phyloP scores from a whole-genome alignment of 345 rosid genomes.

The Murraya koenigii region DNA sequence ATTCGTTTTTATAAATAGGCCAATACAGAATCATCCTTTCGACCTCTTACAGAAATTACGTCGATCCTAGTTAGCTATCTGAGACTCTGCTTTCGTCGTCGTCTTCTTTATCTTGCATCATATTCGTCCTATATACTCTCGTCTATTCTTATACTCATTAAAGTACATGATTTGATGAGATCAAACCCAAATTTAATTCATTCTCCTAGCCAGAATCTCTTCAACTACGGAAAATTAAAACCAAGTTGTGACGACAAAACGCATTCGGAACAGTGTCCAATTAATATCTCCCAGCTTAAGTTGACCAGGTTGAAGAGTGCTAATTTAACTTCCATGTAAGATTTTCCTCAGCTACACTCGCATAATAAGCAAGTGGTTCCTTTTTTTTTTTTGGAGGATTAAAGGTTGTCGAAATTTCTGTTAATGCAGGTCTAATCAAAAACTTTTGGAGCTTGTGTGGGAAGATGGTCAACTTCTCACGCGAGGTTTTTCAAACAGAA shows the following conservation, averaged over 20 bases:
- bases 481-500: constrained; percentile 19
- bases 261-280: neutral
- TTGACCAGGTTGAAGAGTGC: neutral
- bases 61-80: too few species aligned
- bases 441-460: constrained; percentile 34
- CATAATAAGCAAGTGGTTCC: neutral
- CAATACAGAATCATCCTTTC: neutral
- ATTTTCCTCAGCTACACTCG: neutral
- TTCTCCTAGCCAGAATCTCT: neutral
- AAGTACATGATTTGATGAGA: neutral
- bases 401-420: neutral
- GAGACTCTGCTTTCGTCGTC: neutral
- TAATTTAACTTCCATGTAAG: constrained; percentile 22
- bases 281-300: neutral
- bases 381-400: neutral
- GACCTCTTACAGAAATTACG: too few species aligned
- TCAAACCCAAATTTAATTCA: neutral
- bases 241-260: neutral
- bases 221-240: neutral
- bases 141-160: too few species aligned
- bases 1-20: neutral
- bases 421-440: constrained; percentile 41
- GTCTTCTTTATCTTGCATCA: neutral
- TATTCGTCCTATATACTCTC: too few species aligned
- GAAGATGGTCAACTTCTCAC: constrained; percentile 30